Conservation (phyloP, 805 yeast genomes). For the Nakazawaea sp. region DNA sequence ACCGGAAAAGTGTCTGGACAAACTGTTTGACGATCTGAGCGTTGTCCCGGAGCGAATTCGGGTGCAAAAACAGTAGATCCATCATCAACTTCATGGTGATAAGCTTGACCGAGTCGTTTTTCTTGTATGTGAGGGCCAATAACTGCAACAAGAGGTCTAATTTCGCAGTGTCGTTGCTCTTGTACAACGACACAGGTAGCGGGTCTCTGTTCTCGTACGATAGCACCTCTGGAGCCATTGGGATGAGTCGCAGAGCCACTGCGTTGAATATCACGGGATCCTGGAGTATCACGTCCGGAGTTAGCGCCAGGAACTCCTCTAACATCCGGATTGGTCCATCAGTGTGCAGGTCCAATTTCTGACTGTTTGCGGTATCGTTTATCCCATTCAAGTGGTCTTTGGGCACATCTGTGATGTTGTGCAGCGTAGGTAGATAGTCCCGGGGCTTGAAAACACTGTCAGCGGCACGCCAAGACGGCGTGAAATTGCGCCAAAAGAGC, state of each 20-base stretch:
- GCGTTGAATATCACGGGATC: conserved; percentile 8
- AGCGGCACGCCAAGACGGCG: too few relatives aligned
- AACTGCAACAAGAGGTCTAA: neutral
- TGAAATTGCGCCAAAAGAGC: too few relatives aligned
- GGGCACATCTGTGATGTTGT: too few relatives aligned
- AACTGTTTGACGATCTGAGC: neutral
- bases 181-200: neutral
- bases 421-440: too few relatives aligned
- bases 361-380: too few relatives aligned
- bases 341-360: too few relatives aligned
- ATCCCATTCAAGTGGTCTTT: too few relatives aligned
- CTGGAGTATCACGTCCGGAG: neutral
- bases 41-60: neutral
- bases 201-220: too few relatives aligned
- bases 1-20: neutral
- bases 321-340: too few relatives aligned
- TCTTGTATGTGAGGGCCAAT: neutral
- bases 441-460: too few relatives aligned
- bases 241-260: too few relatives aligned
- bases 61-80: conserved; percentile 1
- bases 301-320: neutral
- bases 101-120: conserved; percentile 1
- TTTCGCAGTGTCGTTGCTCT: neutral
- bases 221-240: too few relatives aligned
- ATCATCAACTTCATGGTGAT: conserved; percentile 4